phyloP scores from a whole-genome alignment of 1,284 basidiomycete genomes.

The Hypsizygus ulmarius region DNA sequence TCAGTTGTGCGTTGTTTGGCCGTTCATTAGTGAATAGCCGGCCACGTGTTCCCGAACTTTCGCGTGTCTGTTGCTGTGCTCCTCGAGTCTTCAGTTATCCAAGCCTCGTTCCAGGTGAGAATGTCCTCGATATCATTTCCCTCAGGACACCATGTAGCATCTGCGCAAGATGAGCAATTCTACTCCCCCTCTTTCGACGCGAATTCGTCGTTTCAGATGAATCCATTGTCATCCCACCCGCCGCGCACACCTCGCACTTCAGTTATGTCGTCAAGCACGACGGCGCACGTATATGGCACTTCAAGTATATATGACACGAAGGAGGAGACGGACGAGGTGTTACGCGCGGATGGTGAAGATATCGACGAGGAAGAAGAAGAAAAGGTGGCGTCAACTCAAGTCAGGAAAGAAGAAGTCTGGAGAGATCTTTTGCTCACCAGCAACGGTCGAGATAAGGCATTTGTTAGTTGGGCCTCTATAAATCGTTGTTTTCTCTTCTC shows the following conservation, averaged over 20 bases:
- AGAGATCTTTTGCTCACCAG: constrained; percentile 72
- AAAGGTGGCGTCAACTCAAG: constrained; percentile 39
- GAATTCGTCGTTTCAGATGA: constrained; percentile 67
- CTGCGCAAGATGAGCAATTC: constrained; percentile 32
- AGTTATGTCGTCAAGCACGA: constrained; percentile 32
- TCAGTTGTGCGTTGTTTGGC: constrained; percentile 14
- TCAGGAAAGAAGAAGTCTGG: constrained; percentile 68
- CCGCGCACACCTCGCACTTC: constrained; percentile 70
- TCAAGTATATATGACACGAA: constrained; percentile 38
- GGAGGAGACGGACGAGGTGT: constrained; percentile 33
- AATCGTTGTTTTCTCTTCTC: constrained; percentile 4
- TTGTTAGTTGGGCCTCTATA: constrained; percentile 49
- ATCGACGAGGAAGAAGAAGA: constrained; percentile 37
- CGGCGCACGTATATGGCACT: constrained; percentile 34
- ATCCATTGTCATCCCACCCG: constrained; percentile 72
- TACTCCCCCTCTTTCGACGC: constrained; percentile 41
- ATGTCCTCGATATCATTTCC: constrained; percentile 56
- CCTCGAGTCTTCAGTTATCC: not conserved
- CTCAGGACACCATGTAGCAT: constrained; percentile 24
- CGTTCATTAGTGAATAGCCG: constrained; percentile 8
- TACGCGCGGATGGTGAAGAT: constrained; percentile 34
- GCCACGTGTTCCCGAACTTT: constrained; percentile 17
- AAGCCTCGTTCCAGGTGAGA: constrained; percentile 3
- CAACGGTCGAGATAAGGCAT: constrained; percentile 75
- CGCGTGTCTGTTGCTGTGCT: constrained; percentile 7